Evolutionary conservation across 306 rosid genomes (phyloP).

Genomic region (Prunus persica): Prunus_persica_NCBIv2 NC_034011.1:21780001-21780500

Average conservation of each 20-base stretch:
- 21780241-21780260: neutral
- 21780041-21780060: neutral
- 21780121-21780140: constrained; percentile 82
- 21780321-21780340: neutral
- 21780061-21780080: too few species aligned
- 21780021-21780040: neutral
- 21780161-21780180: constrained; percentile 68
- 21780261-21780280: too few species aligned
- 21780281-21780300: too few species aligned
- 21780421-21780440: too few species aligned
- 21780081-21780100: neutral
- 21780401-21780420: too few species aligned
- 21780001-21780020: constrained; percentile 48
- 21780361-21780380: too few species aligned
- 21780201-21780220: constrained; percentile 39
- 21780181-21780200: constrained; percentile 43
- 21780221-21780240: constrained; percentile 43
- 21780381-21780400: too few species aligned
- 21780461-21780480: too few species aligned
- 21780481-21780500: too few species aligned
- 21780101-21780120: constrained; percentile 46
- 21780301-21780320: neutral
- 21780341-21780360: too few species aligned
- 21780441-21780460: too few species aligned
- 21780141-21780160: constrained; percentile 46